Base-by-base conservation (phyloP, 306 rosid genomes). In the Crotalaria pallida region DNA sequence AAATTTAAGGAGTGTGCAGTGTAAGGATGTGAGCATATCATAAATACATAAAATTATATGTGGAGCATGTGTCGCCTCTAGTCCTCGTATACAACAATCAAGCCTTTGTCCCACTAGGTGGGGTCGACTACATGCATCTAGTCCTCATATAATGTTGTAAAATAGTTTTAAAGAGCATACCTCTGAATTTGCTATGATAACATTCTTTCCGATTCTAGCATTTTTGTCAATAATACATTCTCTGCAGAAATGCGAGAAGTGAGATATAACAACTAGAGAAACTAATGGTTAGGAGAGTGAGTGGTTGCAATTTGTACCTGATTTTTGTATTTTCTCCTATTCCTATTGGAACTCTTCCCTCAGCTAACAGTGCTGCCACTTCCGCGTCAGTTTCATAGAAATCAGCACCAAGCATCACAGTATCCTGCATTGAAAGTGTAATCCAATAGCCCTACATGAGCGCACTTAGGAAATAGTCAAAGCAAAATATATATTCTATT, bases 371-470 rank as follows among this genome's bases (percentile, higher is more conserved):
- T 75, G 93, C 80, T 23, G 78, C 47, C 69, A 57, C 71, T 79
- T 93, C 98, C 24, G 55, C 67, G 0, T 84, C 88, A 0, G 97
- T 93, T 85, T 90, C 97, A 38, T 90, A 93, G 83, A 65, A 90
- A 72, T 93, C 98, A 73, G 98, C 98, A 3, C 98, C 94, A 58
- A 93, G 97, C 96, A 90, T 87, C 82, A 93, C 92, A 16, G 97
- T 90, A 51, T 93, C 97, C 97, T 93, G 89, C 85, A 78, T 60
- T 21, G 0, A 59, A 59, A 56, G 58, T 40, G 53, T 22, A 29
- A 49, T 1, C 48, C 31, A 24, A 56, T 22, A 17, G 36, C 45
- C 26, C 67, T 23, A 45, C 10, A 44, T 53, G 58, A 70, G 38
- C 61, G 7, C 8, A 16, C 11, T 1, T 22, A 31, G 6, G 23